Percentiles rank a stretch among this genome's conserved stretches.
These are phyloP conservation scores for Letharia lupina DNA, from an alignment of 495 filamentous ascomycete species.

Conservation along the genomic window DNA sequence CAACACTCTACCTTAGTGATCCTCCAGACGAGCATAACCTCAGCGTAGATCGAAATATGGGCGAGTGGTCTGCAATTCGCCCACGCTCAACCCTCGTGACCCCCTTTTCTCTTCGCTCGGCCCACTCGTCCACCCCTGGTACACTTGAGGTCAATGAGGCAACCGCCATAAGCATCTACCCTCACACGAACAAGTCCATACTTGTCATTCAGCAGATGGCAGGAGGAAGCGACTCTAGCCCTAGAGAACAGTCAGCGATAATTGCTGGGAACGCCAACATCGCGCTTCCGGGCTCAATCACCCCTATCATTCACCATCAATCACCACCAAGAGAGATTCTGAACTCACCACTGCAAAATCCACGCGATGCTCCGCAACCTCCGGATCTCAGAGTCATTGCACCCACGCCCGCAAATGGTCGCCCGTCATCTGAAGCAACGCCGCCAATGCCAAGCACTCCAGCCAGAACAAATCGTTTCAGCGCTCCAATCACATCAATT, in stretches of 20 bases:
- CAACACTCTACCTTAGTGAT: slow-evolving; percentile 12
- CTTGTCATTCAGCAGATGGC: slow-evolving; percentile 61
- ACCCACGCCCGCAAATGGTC: slow-evolving; percentile 51
- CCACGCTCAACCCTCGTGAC: slow-evolving; percentile 41
- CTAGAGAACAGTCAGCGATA: slow-evolving; percentile 22
- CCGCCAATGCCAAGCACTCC: slow-evolving; percentile 20
- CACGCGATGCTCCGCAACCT: slow-evolving; percentile 60
- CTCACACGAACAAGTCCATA: slow-evolving; percentile 78
- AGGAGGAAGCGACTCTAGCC: slow-evolving; percentile 21
- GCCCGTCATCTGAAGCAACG: slow-evolving; percentile 23
- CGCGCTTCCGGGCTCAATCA: slow-evolving; percentile 20
- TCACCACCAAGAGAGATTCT: slow-evolving; percentile 45
- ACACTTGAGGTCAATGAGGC: slow-evolving; percentile 60
- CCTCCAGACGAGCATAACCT: slow-evolving; percentile 11
- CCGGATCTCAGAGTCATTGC: slow-evolving; percentile 68
- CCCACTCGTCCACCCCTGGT: slow-evolving; percentile 38
- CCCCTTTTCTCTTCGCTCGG: slow-evolving; percentile 39
- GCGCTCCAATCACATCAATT: slow-evolving; percentile 44
- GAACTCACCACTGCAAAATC: slow-evolving; percentile 67
- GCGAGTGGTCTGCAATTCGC: slow-evolving; percentile 29
- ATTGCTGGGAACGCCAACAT: slow-evolving; percentile 25
- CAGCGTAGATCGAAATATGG: slow-evolving; percentile 10
- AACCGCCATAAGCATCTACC: slow-evolving; percentile 70
- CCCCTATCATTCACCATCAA: slow-evolving; percentile 35
- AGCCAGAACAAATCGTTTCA: slow-evolving; percentile 33